These are phyloP conservation scores for Monosporascus cannonballus DNA, from an alignment of 2,329 filamentous ascomycete genomes.

Conservation along the genomic window DNA sequence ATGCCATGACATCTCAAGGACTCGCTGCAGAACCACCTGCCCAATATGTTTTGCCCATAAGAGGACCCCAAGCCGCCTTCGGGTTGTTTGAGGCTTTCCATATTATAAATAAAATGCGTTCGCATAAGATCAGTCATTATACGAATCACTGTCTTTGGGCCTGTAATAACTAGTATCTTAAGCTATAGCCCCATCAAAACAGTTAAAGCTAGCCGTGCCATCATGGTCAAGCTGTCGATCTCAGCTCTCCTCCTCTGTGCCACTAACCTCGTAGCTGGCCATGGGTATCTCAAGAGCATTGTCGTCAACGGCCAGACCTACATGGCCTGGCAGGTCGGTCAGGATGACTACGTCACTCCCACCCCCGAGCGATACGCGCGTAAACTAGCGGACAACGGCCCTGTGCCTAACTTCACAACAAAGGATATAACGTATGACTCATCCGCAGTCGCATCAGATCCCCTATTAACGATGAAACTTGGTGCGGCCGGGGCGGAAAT, in stretches of 20 bases:
- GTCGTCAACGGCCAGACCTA: conserved; percentile 14
- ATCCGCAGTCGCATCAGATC: too few relatives aligned
- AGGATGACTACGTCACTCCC: conserved; percentile 18
- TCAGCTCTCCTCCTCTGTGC: conserved; percentile 5
- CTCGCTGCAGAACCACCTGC: background rate
- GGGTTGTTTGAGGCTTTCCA: background rate
- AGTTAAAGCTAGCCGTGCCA: background rate
- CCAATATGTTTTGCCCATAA: background rate
- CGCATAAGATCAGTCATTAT: too few relatives aligned
- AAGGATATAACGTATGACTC: conserved; percentile 14
- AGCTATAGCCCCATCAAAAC: background rate
- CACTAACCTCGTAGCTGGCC: conserved; percentile 16
- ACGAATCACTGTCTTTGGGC: background rate
- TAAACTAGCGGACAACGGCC: conserved; percentile 15
- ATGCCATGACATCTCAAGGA: background rate
- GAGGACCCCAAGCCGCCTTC: too few relatives aligned
- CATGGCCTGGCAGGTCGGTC: background rate
- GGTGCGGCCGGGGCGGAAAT: conserved; percentile 14
- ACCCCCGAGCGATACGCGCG: conserved; percentile 19
- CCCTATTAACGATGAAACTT: background rate
- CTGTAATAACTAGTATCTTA: background rate
- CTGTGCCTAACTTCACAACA: conserved; percentile 17
- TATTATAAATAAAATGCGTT: too few relatives aligned
- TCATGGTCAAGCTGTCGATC: background rate
- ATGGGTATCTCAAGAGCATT: conserved; percentile 22